These are phyloP conservation scores for Nothopassalora personata DNA, from an alignment of 2,329 filamentous ascomycete species.

Conservation along the genomic window DNA sequence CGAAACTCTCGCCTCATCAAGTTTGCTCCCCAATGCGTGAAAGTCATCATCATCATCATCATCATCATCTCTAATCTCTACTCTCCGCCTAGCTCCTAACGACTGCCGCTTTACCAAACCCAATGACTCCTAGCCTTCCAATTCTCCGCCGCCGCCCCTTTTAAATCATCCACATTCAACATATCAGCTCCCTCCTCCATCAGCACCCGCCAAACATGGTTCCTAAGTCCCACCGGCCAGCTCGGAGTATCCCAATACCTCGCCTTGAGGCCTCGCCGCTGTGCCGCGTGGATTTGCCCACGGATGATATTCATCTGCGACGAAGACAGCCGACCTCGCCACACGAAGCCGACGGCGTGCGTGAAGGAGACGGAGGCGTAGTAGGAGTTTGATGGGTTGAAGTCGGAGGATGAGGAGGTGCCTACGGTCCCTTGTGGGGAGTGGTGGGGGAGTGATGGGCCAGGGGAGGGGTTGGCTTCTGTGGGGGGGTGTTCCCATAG, in stretches of 20 bases:
- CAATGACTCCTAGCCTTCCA: constrained; percentile 36
- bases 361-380: constrained; percentile 60
- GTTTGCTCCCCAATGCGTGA: too few relatives aligned
- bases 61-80: neutral
- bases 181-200: constrained; percentile 52
- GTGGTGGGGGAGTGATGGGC: neutral
- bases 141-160: constrained; percentile 43
- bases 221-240: constrained; percentile 51
- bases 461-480: neutral
- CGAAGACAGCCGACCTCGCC: constrained; percentile 44
- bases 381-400: constrained; percentile 55
- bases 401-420: constrained; percentile 36
- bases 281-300: constrained; percentile 49
- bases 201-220: constrained; percentile 51
- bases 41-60: too few relatives aligned
- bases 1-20: too few relatives aligned
- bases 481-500: constrained; percentile 34
- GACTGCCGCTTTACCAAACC: constrained; percentile 6
- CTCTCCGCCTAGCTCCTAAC: neutral
- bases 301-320: constrained; percentile 45
- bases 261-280: constrained; percentile 49
- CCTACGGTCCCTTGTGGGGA: constrained; percentile 43
- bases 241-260: constrained; percentile 54
- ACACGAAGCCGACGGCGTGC: constrained; percentile 44
- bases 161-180: constrained; percentile 55